Percentiles rank a stretch among this genome's conserved stretches.
Evolutionary conservation across 2,329 filamentous ascomycete genomes (phyloP).

Genomic region (Graphiopsis chlorocephala): DNA sequence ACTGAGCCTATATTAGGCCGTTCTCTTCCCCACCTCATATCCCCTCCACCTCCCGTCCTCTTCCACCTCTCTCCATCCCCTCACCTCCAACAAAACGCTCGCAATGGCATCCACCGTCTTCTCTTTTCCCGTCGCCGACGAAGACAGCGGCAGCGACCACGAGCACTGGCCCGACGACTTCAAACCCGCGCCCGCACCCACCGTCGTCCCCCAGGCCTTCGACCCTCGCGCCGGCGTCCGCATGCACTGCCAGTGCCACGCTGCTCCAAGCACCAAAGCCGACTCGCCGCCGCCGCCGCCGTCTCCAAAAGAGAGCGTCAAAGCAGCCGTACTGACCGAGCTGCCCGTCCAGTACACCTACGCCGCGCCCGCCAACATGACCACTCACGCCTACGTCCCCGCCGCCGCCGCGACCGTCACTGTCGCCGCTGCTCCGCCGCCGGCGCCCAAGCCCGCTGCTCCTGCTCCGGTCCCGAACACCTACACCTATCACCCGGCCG

Average conservation of each 20-base stretch:
- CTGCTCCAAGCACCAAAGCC: conserved; percentile 15
- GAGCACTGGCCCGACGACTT: conserved; percentile 33
- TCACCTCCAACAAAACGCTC: background rate
- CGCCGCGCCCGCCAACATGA: conserved; percentile 10
- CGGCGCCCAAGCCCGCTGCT: conserved; percentile 2
- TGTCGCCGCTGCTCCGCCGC: conserved; percentile 11
- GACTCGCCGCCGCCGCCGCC: conserved; percentile 18
- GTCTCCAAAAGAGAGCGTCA: conserved; percentile 1
- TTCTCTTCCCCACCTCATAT: background rate
- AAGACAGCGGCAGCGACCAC: conserved; percentile 25
- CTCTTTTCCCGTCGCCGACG: background rate
- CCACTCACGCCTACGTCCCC: conserved; percentile 23
- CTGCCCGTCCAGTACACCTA: conserved; percentile 3
- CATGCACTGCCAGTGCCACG: conserved; percentile 23
- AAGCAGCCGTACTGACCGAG: background rate
- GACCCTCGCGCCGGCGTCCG: conserved; percentile 31
- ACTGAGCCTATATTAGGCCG: background rate
- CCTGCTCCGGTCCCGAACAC: background rate
- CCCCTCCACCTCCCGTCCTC: conserved; percentile 13
- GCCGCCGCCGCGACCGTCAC: conserved; percentile 12
- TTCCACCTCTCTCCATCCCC: background rate
- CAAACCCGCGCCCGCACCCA: conserved; percentile 14
- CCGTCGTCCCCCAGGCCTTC: conserved; percentile 23
- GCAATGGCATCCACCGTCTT: conserved; percentile 8
- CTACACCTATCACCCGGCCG: conserved; percentile 13